Percentiles rank a stretch among this genome's conserved stretches.
phyloP scores from a whole-genome alignment of 805 yeast species.

The Debaryomyces maramus region DNA sequence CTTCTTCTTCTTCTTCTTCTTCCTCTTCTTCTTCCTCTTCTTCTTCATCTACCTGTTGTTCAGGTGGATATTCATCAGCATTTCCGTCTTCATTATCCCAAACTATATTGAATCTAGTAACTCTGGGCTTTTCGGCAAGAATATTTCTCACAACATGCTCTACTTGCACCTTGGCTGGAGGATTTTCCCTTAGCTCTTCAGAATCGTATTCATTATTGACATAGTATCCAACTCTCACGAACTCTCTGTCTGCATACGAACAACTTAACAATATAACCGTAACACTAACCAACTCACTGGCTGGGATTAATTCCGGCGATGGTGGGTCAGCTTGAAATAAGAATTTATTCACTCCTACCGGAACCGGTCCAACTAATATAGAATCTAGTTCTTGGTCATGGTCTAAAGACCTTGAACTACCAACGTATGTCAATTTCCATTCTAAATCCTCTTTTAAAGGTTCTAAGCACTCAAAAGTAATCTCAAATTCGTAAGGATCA shows the following conservation, averaged over 20 bases:
- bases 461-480: slow-evolving; percentile 95
- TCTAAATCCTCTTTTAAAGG: slow-evolving; percentile 89
- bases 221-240: slow-evolving; percentile 95
- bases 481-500: slow-evolving; percentile 94
- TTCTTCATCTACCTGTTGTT: slow-evolving; percentile 64
- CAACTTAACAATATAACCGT: slow-evolving; percentile 93
- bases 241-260: slow-evolving; percentile 89
- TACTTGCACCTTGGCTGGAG: slow-evolving; percentile 90
- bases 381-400: slow-evolving; percentile 98
- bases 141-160: slow-evolving; percentile 93
- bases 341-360: slow-evolving; percentile 94
- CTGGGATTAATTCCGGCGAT: slow-evolving; percentile 92
- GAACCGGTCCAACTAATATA: slow-evolving; percentile 96
- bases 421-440: slow-evolving; percentile 97
- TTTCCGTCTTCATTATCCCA: slow-evolving; percentile 82
- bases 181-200: slow-evolving; percentile 90
- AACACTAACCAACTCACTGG: slow-evolving; percentile 90
- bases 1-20: slow-evolving; percentile 60
- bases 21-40: slow-evolving; percentile 57
- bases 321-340: slow-evolving; percentile 96
- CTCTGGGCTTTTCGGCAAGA: slow-evolving; percentile 95
- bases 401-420: slow-evolving; percentile 89
- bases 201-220: slow-evolving; percentile 95
- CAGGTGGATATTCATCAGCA: slow-evolving; percentile 75
- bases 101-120: slow-evolving; percentile 92